These are phyloP conservation scores for Trichoderma koningiopsis DNA, from an alignment of 2,329 filamentous ascomycete species.

Conservation along the genomic window DNA sequence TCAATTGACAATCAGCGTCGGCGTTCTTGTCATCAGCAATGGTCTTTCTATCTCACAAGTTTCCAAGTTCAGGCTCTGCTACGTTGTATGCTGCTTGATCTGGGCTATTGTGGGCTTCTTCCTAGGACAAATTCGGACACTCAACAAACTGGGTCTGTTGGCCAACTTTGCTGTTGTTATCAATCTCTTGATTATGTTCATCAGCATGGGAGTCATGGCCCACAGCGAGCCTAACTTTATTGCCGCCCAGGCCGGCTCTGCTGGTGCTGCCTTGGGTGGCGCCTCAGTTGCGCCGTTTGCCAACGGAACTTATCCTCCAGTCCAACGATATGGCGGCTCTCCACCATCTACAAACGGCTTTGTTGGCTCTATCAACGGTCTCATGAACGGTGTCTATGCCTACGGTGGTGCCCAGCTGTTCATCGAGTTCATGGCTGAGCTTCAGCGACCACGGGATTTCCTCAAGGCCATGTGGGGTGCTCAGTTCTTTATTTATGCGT, in stretches of 20 bases:
- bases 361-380: slow-evolving; percentile 33
- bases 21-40: slow-evolving; percentile 54
- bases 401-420: slow-evolving; percentile 63
- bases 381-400: slow-evolving; percentile 50
- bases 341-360: slow-evolving; percentile 41
- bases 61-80: slow-evolving; percentile 53
- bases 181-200: slow-evolving; percentile 56
- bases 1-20: slow-evolving; percentile 53
- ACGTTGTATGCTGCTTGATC: slow-evolving; percentile 53
- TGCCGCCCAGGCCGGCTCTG: slow-evolving; percentile 32
- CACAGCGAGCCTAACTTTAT: slow-evolving; percentile 47
- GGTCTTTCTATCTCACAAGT: slow-evolving; percentile 58
- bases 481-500: slow-evolving; percentile 46
- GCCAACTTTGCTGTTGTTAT: slow-evolving; percentile 59
- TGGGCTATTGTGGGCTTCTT: slow-evolving; percentile 54
- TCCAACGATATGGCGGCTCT: slow-evolving; percentile 44
- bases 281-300: slow-evolving; percentile 32
- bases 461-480: slow-evolving; percentile 46
- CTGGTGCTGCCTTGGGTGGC: slow-evolving; percentile 34
- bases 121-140: slow-evolving; percentile 57
- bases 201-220: slow-evolving; percentile 57
- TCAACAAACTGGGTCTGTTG: slow-evolving; percentile 57
- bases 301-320: slow-evolving; percentile 41
- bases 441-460: slow-evolving; percentile 49
- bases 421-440: slow-evolving; percentile 58